Percentiles rank a stretch among this genome's conserved stretches.
Evolutionary conservation across 139 green algal genomes (phyloP).

Genomic region (Penium margaritaceum): DNA sequence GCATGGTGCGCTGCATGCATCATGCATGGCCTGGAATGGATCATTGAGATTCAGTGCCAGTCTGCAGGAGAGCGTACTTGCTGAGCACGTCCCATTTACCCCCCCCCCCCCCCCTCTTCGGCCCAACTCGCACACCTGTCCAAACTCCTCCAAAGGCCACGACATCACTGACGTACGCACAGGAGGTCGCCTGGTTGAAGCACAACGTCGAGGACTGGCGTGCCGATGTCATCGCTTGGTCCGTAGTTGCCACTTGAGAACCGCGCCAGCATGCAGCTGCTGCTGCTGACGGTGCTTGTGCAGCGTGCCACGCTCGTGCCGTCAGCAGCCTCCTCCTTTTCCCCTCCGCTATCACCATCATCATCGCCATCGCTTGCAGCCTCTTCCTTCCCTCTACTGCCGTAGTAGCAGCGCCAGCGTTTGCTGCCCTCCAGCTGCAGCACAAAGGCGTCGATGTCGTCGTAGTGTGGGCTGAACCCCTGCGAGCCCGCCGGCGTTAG

Average conservation of each 20-base stretch:
- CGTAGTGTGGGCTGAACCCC: slow-evolving; percentile 62
- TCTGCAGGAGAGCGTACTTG: too few relatives aligned
- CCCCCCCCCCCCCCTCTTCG: too few relatives aligned
- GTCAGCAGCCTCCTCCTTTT: neutral
- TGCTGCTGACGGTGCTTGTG: too few relatives aligned
- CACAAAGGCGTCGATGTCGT: slow-evolving; percentile 67
- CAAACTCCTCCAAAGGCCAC: too few relatives aligned
- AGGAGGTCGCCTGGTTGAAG: slow-evolving; percentile 63
- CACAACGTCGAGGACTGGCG: slow-evolving; percentile 25
- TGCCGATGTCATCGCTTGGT: slow-evolving; percentile 17
- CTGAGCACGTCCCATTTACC: too few relatives aligned
- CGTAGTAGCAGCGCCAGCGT: slow-evolving; percentile 47
- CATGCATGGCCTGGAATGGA: too few relatives aligned
- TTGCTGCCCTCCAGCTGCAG: slow-evolving; percentile 59
- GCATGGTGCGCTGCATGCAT: too few relatives aligned
- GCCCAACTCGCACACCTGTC: too few relatives aligned
- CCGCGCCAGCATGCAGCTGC: slow-evolving; percentile 48
- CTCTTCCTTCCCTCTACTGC: neutral
- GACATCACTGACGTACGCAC: too few relatives aligned
- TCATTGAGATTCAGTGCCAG: too few relatives aligned
- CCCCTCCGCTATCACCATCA: neutral
- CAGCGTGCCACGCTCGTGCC: too few relatives aligned
- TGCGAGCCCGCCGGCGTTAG: slow-evolving; percentile 55
- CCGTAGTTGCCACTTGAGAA: slow-evolving; percentile 16
- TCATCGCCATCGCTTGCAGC: neutral